Percentiles rank a stretch among this genome's conserved stretches.
These are phyloP conservation scores for Dissophora ornata DNA, from an alignment of 192 early-diverging fungal species.

Conservation along the genomic window DNA sequence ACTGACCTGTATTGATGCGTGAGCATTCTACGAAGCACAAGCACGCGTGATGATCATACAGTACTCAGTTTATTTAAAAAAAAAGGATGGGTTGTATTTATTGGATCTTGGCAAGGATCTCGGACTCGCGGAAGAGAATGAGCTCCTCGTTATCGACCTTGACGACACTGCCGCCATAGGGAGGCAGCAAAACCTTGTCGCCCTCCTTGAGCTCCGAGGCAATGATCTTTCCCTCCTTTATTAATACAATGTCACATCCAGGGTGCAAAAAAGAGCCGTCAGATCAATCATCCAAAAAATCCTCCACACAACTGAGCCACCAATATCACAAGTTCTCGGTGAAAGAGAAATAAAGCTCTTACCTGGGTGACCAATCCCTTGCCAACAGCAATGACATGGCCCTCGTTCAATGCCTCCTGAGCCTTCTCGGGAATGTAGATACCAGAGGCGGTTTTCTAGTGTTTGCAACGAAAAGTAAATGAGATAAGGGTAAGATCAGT, in stretches of 20 bases:
- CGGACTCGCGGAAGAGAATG: constrained; percentile 91
- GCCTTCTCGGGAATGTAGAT: constrained; percentile 99
- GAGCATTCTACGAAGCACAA: no score
- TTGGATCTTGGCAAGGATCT: constrained; percentile 94
- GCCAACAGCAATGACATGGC: constrained; percentile 92
- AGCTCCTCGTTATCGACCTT: constrained; percentile 93
- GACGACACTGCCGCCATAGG: constrained; percentile 94
- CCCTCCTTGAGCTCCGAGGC: constrained; percentile 87
- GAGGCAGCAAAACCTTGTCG: constrained; percentile 95
- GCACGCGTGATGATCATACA: no score
- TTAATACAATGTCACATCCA: neutral
- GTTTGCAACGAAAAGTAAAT: neutral
- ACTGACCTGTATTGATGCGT: no score
- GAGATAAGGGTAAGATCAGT: no score
- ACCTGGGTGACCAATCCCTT: constrained; percentile 87
- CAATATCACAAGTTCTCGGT: no score
- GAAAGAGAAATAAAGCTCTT: constrained; percentile 19
- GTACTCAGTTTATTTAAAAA: no score
- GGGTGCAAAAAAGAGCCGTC: no score
- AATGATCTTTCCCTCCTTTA: constrained; percentile 86
- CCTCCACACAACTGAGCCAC: neutral
- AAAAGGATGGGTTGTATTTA: constrained; percentile 29
- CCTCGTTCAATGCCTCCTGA: constrained; percentile 98
- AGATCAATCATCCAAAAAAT: neutral
- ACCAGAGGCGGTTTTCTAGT: constrained; percentile 94